Percentiles rank a stretch among this genome's conserved stretches.
Conservation (phyloP, 208 protist species). For the Acanthamoeba lenticulata region DNA sequence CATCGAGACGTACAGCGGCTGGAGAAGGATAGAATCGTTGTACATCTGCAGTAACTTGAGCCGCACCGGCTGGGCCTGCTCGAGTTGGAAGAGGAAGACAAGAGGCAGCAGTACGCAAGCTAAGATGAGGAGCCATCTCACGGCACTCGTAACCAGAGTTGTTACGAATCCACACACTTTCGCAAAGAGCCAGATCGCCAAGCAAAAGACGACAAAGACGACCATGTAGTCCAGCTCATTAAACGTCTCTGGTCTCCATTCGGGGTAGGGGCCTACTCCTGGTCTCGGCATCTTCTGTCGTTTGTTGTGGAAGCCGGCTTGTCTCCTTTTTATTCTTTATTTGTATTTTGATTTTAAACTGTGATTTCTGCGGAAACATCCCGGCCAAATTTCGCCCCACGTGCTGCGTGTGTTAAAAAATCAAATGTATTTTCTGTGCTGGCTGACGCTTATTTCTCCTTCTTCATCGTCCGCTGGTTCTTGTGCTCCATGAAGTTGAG, state of each 20-base stretch:
- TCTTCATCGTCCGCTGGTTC: conserved; percentile 24
- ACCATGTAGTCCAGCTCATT: conserved; percentile 20
- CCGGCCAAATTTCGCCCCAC: background rate
- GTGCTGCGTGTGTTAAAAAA: too few species aligned
- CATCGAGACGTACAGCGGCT: background rate
- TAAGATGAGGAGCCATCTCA: conserved; percentile 11
- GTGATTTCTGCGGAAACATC: background rate
- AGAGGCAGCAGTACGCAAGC: background rate
- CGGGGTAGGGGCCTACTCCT: background rate
- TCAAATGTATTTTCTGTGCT: too few species aligned
- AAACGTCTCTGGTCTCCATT: conserved; percentile 24
- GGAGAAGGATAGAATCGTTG: background rate
- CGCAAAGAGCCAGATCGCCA: background rate
- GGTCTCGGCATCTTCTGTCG: background rate
- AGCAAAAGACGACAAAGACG: background rate
- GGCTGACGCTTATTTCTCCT: background rate
- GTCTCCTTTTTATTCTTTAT: too few species aligned
- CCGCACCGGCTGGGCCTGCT: background rate
- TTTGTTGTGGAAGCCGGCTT: too few species aligned
- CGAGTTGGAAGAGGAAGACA: background rate
- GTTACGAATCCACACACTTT: background rate
- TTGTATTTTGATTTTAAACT: background rate
- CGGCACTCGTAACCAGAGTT: background rate
- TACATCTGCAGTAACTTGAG: background rate
- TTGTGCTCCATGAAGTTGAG: conserved; percentile 18